Evolutionary conservation across 2,329 filamentous ascomycete genomes (phyloP).

Genomic region (Botrytis medusae): DNA sequence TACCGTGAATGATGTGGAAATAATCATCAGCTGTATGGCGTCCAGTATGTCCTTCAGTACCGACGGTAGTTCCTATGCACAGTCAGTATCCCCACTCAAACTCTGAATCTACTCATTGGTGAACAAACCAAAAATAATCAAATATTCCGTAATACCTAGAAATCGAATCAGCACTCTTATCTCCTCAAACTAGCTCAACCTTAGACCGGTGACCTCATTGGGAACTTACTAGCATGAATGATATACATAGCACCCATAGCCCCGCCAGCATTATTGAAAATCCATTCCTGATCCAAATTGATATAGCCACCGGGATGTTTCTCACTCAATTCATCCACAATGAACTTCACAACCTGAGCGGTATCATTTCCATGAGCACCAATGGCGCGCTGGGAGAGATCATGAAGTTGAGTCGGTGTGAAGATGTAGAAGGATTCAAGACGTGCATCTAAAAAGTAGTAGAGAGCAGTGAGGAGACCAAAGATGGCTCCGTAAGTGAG

Average conservation of each 20-base stretch:
- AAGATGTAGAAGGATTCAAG: slow-evolving; percentile 69
- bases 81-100: not conserved
- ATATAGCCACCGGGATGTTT: slow-evolving; percentile 53
- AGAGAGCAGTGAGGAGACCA: slow-evolving; percentile 53
- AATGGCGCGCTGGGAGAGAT: slow-evolving; percentile 66
- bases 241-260: slow-evolving; percentile 93
- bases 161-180: slow-evolving; percentile 21
- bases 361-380: slow-evolving; percentile 74
- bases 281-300: slow-evolving; percentile 76
- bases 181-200: not conserved
- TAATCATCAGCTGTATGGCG: slow-evolving; percentile 92
- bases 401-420: slow-evolving; percentile 64
- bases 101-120: not conserved
- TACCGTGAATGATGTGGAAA: slow-evolving; percentile 83
- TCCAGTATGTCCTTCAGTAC: slow-evolving; percentile 84
- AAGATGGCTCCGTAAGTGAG: slow-evolving; percentile 53
- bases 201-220: slow-evolving; percentile 9
- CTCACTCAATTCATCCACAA: slow-evolving; percentile 64
- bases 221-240: slow-evolving; percentile 72
- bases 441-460: slow-evolving; percentile 58
- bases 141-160: slow-evolving; percentile 76
- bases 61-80: slow-evolving; percentile 63
- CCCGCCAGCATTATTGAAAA: slow-evolving; percentile 89
- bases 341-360: slow-evolving; percentile 63
- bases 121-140: slow-evolving; percentile 73